Evolutionary conservation across 345 rosid species (phyloP).

Genomic region (Rubroshorea leprosula): DNA sequence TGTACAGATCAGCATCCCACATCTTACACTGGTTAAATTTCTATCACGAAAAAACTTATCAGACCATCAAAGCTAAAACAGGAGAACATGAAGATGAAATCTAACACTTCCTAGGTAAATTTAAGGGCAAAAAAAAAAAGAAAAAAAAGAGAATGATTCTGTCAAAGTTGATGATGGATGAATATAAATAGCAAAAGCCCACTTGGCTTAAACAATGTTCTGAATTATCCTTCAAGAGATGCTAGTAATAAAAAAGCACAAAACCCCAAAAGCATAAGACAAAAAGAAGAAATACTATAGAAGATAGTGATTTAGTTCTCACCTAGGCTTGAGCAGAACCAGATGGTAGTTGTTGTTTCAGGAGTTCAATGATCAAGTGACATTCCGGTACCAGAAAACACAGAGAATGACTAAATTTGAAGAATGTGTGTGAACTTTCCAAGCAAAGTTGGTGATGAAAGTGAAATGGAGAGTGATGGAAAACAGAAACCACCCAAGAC

Average conservation of each 20-base stretch:
- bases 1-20: too few species aligned
- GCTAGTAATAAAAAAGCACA: not conserved
- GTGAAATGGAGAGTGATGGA: constrained; percentile 1
- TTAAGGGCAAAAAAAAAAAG: too few species aligned
- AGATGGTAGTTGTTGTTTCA: too few species aligned
- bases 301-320: not conserved
- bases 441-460: too few species aligned
- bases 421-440: too few species aligned
- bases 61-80: too few species aligned
- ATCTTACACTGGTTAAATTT: too few species aligned
- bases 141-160: not conserved
- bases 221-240: not conserved
- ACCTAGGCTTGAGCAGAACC: not conserved
- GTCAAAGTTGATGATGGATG: not conserved
- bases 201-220: not conserved
- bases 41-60: too few species aligned
- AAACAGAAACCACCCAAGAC: constrained; percentile 8
- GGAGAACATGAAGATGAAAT: too few species aligned
- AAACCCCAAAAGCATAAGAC: not conserved
- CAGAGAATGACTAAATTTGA: constrained; percentile 5
- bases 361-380: too few species aligned
- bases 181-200: not conserved
- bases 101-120: too few species aligned
- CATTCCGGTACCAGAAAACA: too few species aligned
- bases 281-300: not conserved